Conservation (phyloP, 73 alveolate genomes). For the Tetrahymena malaccensis region DNA sequence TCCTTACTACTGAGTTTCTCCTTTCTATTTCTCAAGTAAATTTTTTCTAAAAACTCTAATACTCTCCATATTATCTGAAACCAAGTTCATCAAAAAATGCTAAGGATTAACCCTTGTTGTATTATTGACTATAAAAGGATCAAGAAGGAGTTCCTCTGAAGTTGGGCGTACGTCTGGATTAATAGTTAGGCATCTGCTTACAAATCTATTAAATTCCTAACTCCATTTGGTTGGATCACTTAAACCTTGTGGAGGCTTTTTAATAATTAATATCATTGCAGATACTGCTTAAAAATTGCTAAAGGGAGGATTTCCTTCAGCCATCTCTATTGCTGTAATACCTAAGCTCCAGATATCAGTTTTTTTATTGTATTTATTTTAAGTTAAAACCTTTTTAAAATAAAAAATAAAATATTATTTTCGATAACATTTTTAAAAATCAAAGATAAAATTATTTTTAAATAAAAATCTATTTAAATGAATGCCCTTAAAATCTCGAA, state of each 20-base stretch:
- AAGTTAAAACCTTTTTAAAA: not conserved
- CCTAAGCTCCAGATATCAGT: conserved; percentile 97
- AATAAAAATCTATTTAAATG: no score
- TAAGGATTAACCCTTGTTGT: not conserved
- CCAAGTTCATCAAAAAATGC: not conserved
- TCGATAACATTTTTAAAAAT: no score
- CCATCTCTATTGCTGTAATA: conserved; percentile 92
- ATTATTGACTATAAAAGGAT: conserved; percentile 58
- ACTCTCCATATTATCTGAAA: not conserved
- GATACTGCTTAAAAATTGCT: conserved; percentile 73
- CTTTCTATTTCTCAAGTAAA: not conserved
- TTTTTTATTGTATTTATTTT: conserved; percentile 74
- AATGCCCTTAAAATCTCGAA: not conserved
- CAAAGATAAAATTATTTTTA: no score
- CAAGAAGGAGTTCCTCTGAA: conserved; percentile 79
- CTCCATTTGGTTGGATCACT: conserved; percentile 86
- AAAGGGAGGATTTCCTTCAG: conserved; percentile 98
- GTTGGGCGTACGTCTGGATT: conserved; percentile 93
- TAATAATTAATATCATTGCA: conserved; percentile 83
- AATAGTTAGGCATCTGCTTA: conserved; percentile 75
- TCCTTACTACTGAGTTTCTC: not conserved
- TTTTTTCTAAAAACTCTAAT: conserved; percentile 17
- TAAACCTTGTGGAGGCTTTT: conserved; percentile 80
- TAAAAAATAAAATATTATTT: not conserved
- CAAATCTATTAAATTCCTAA: conserved; percentile 86